phyloP scores from a whole-genome alignment of 208 protist genomes.

The Kentomonas sorsogonicus region DNA sequence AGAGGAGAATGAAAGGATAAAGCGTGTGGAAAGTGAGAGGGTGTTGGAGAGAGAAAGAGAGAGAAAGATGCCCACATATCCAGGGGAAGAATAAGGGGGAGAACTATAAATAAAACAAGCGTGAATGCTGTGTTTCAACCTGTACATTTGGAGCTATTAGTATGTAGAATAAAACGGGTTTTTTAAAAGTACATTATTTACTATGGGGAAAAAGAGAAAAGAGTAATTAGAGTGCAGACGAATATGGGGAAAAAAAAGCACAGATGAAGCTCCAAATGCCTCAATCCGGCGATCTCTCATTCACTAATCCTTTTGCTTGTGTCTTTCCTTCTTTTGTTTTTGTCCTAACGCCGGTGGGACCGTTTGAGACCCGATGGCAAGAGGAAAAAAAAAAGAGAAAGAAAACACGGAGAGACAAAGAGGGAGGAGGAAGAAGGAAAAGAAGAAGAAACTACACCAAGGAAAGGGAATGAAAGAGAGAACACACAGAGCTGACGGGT shows the following conservation, averaged over 20 bases:
- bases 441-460: not conserved
- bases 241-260: slow-evolving; percentile 3
- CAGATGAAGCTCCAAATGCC: not conserved
- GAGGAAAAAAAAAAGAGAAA: slow-evolving; percentile 2
- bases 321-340: not conserved
- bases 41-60: slow-evolving; percentile 3
- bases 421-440: not conserved
- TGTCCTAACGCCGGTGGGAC: not conserved
- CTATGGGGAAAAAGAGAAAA: not conserved
- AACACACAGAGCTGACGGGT: no score
- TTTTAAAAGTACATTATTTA: no score
- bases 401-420: not conserved
- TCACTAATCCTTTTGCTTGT: not conserved
- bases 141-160: no score
- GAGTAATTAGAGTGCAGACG: slow-evolving; percentile 4
- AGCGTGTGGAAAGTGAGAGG: not conserved
- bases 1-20: slow-evolving; percentile 7
- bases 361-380: no score
- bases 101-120: not conserved
- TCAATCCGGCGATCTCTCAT: not conserved
- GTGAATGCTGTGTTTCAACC: not conserved
- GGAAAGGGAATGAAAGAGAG: no score
- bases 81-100: not conserved
- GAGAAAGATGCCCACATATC: not conserved
- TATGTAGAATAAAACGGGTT: no score